phyloP scores from a whole-genome alignment of 108 stramenopile genomes.

The Pseudonitzschia multiseries region DNA sequence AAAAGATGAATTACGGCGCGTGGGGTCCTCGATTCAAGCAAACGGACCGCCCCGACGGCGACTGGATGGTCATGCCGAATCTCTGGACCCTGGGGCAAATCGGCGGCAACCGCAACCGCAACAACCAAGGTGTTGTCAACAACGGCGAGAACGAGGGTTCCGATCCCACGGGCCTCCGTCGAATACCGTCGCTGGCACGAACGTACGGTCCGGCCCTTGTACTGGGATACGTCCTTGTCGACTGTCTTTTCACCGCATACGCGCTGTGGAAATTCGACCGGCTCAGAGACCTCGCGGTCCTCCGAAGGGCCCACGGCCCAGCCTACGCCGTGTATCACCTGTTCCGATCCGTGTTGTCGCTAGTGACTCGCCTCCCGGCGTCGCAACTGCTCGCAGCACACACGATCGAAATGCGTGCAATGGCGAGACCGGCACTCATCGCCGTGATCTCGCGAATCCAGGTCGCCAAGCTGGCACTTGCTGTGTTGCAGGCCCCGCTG shows the following conservation, averaged over 20 bases:
- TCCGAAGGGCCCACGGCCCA: not conserved
- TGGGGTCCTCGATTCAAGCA: slow-evolving; percentile 61
- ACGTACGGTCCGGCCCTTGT: not conserved
- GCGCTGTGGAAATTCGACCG: not conserved
- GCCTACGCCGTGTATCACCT: not conserved
- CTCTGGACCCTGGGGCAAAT: slow-evolving; percentile 40
- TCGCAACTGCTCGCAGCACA: not conserved
- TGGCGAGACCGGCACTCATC: not conserved
- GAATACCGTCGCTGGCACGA: not conserved
- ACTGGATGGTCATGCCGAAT: slow-evolving; percentile 59
- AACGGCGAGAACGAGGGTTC: not conserved
- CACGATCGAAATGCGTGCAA: not conserved
- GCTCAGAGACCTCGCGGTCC: not conserved
- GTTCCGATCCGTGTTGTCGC: not conserved
- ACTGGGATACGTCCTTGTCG: not conserved
- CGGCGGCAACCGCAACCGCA: slow-evolving; percentile 5
- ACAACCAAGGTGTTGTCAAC: not conserved
- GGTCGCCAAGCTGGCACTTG: not conserved
- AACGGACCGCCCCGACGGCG: slow-evolving; percentile 49
- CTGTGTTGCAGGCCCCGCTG: not conserved
- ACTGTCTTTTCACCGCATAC: not conserved
- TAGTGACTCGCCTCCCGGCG: not conserved
- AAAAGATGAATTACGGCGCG: slow-evolving; percentile 54
- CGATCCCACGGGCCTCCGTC: not conserved
- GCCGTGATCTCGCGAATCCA: not conserved